Evolutionary conservation across 2,329 filamentous ascomycete species (phyloP), one percentile per base, ranked within the genome.

Genomic region (Myrmaecium sp.): DNA sequence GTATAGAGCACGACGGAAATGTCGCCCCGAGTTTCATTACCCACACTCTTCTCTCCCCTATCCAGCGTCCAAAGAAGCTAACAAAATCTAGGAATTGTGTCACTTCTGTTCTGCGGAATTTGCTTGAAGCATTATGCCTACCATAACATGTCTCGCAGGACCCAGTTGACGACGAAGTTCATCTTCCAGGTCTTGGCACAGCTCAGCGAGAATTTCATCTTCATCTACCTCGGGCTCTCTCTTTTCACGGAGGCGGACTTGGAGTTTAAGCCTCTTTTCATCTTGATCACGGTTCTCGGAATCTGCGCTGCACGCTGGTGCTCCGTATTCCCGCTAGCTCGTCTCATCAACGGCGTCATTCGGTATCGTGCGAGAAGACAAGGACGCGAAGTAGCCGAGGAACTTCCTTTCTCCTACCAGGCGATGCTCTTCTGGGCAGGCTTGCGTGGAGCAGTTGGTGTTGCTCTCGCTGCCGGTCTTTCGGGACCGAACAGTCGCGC

Each of bases 361-460:
- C 71, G 79, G 31, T 93, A 93, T 47, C 71, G 83, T 24, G 81
- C 84, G 10, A 67, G 70, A 26, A 71, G 80, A 25, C 68, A 74
- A 28, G 83, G 83, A 14, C 65, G 62, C 30, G 78, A 92, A 30
- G 69, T 75, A 4, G 69, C 71, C 10, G 86, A 95, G 37, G 89
- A 95, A 51, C 59, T 98, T 18, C 89, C 89, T 0, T 91, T 83
- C 46, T 82, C 81, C 40, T 93, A 95, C 53, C 89, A 95, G 53
- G 83, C 79, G n/a, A 95, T 98, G 89, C 69, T 98, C n/a, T 98
- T 92, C 57, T 98, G 89, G 89, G 89, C 89, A 10, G 89, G 89
- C 14, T 64, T 98, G 16, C 80, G 89, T 35, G 89, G 89, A 41
- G 89, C 89, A 24, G 89, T 98, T 40, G 89, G 89, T 30, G 89